A percentile compares a stretch with the other conserved stretches of the same genome.
These are phyloP conservation scores for Plasmodium gonderi DNA, from an alignment of 169 alveolate species.

Conservation along the genomic window DNA sequence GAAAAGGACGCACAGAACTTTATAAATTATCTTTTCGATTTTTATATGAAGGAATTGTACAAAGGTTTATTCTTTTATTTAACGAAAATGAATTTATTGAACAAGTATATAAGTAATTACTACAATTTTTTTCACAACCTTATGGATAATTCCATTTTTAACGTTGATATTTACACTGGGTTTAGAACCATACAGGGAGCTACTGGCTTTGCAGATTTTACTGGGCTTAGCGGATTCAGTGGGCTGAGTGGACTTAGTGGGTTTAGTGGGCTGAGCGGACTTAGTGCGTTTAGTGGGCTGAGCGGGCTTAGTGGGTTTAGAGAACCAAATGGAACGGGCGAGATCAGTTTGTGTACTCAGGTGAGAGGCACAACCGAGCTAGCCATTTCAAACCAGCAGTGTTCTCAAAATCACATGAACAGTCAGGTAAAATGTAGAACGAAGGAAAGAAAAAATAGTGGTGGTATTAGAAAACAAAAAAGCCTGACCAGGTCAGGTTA, in stretches of 20 bases:
- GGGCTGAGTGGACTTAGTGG: not conserved
- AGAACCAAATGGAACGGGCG: too few relatives aligned
- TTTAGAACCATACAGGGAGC: not conserved
- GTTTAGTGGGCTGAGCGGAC: not conserved
- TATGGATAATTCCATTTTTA: conserved; percentile 5
- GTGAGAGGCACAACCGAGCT: not conserved
- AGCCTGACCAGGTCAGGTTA: not conserved
- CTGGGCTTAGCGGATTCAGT: not conserved
- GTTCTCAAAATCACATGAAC: not conserved
- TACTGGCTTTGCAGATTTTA: not conserved
- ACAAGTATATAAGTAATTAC: conserved; percentile 32
- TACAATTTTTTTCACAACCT: conserved; percentile 28
- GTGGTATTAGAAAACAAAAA: not conserved
- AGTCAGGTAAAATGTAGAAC: not conserved
- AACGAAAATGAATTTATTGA: conserved; percentile 34
- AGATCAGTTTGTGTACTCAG: too few relatives aligned
- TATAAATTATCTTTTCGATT: conserved; percentile 10
- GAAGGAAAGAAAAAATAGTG: not conserved
- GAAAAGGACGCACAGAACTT: conserved; percentile 1
- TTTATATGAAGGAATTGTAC: conserved; percentile 46
- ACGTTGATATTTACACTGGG: not conserved
- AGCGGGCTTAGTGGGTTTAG: not conserved
- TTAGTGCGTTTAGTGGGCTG: not conserved
- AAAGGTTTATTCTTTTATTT: conserved; percentile 26
- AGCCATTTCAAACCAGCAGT: too few relatives aligned